These are phyloP conservation scores for Hypoxylon sp. DNA, from an alignment of 2,329 filamentous ascomycete species.

Conservation along the genomic window DNA sequence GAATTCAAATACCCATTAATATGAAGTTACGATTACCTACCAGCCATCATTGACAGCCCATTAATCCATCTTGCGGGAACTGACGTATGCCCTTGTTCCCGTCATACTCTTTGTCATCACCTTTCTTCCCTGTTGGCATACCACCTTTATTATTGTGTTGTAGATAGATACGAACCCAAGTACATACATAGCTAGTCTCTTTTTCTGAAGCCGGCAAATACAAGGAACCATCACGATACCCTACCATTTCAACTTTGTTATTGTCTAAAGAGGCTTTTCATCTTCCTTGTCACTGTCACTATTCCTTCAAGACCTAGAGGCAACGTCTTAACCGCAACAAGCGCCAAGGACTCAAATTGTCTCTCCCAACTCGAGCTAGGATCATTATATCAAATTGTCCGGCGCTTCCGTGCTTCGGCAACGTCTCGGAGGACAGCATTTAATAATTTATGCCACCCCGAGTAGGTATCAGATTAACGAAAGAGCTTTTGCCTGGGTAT, in stretches of 20 bases:
- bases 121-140: slow-evolving; percentile 20
- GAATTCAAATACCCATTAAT: slow-evolving; percentile 32
- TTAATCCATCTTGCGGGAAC: slow-evolving; percentile 24
- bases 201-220: slow-evolving; percentile 3
- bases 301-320: slow-evolving; percentile 3
- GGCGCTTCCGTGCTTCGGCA: slow-evolving; percentile 41
- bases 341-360: slow-evolving; percentile 13
- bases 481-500: slow-evolving; percentile 5
- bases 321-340: not conserved
- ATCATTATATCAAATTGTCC: slow-evolving; percentile 36
- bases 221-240: slow-evolving; percentile 7
- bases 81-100: slow-evolving; percentile 44
- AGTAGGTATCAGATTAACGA: slow-evolving; percentile 12
- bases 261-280: slow-evolving; percentile 13
- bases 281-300: slow-evolving; percentile 7
- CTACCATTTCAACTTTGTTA: slow-evolving; percentile 8
- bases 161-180: slow-evolving; percentile 31
- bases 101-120: slow-evolving; percentile 36
- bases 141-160: slow-evolving; percentile 23
- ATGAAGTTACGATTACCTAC: slow-evolving; percentile 41
- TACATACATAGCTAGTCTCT: not conserved
- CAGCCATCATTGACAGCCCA: slow-evolving; percentile 33
- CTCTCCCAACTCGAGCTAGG: slow-evolving; percentile 16
- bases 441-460: slow-evolving; percentile 20
- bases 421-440: slow-evolving; percentile 18